Conservation (phyloP, 2,329 filamentous ascomycete species). For the Chrysosporium queenslandicum region DNA sequence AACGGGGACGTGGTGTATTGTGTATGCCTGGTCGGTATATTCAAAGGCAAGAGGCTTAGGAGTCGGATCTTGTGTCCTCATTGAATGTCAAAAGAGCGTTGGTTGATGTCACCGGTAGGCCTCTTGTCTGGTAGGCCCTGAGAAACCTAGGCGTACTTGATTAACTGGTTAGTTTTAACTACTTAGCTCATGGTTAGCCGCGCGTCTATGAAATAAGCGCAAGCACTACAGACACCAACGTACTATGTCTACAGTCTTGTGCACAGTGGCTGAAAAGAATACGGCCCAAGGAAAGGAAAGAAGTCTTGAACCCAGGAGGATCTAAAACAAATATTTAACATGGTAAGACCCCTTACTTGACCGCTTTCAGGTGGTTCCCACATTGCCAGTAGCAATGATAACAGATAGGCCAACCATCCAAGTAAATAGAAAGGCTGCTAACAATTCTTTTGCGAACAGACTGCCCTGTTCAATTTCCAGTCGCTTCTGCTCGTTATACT, state of each 20-base stretch:
- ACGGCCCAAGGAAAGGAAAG: no score
- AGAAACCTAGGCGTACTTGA: no score
- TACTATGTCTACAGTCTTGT: background rate
- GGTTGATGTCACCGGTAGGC: no score
- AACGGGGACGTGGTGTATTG: background rate
- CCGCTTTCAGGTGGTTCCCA: background rate
- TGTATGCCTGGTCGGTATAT: background rate
- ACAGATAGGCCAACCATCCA: background rate
- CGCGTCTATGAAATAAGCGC: background rate
- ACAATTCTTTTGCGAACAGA: constrained; percentile 45
- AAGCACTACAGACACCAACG: background rate
- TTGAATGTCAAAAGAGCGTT: no score
- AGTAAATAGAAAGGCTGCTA: background rate
- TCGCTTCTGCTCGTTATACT: constrained; percentile 89
- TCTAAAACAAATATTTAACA: background rate
- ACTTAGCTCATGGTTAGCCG: background rate
- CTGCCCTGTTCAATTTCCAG: constrained; percentile 98
- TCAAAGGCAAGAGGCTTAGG: background rate
- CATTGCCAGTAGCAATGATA: background rate
- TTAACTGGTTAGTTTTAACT: no score
- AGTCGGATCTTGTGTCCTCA: no score
- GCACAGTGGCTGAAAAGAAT: no score
- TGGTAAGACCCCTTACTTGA: background rate
- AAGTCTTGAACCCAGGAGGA: background rate
- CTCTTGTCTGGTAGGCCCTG: no score